Conservation (phyloP, 1,284 basidiomycete genomes). For the Cryptococcus wingfieldii region DNA sequence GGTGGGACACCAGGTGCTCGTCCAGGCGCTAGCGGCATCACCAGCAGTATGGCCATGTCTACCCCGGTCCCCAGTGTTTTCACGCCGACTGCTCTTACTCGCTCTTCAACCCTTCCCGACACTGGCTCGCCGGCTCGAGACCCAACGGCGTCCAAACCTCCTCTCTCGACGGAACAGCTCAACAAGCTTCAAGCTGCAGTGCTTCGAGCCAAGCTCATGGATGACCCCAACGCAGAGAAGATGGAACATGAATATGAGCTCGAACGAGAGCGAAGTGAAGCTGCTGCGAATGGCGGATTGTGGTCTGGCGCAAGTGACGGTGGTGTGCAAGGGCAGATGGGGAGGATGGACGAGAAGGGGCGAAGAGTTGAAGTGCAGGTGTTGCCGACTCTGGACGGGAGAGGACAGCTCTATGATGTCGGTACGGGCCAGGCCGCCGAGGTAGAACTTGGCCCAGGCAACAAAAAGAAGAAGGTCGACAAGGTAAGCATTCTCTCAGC, state of each 20-base stretch:
- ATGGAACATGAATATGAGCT: conserved; percentile 81
- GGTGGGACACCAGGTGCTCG: conserved; percentile 8
- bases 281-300: conserved; percentile 48
- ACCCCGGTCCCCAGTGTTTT: conserved; percentile 87
- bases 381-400: conserved; percentile 82
- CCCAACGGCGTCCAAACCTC: conserved; percentile 36
- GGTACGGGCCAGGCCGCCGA: conserved; percentile 58
- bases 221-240: conserved; percentile 62
- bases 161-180: conserved; percentile 57
- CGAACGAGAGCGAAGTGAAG: conserved; percentile 53
- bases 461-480: conserved; percentile 65
- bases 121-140: conserved; percentile 2
- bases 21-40: conserved; percentile 4
- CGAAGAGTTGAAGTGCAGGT: conserved; percentile 62
- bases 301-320: conserved; percentile 21
- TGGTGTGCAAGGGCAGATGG: conserved; percentile 33
- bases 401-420: conserved; percentile 84
- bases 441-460: conserved; percentile 54
- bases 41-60: conserved; percentile 24
- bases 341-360: conserved; percentile 31
- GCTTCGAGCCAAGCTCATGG: conserved; percentile 80
- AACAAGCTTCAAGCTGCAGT: conserved; percentile 93
- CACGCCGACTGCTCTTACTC: conserved; percentile 59
- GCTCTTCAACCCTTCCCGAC: conserved; percentile 16
- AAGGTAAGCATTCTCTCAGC: conserved; percentile 55